Conservation (phyloP, 352 stramenopile species). For the Thalassiosira livingstoniorum region DNA sequence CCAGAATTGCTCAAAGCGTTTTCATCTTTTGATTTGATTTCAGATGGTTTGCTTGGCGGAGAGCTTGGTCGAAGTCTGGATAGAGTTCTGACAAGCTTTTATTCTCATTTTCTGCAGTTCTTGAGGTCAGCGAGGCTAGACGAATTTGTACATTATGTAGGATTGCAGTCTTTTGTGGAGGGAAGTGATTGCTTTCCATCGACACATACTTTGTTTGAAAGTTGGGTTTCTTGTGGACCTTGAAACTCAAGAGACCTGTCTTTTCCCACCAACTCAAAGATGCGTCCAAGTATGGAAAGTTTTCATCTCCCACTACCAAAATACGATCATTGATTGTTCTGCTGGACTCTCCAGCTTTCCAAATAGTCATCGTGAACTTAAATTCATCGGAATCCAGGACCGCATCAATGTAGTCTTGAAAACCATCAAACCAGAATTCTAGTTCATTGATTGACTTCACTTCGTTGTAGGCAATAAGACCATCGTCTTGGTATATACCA, state of each 20-base stretch:
- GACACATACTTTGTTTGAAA: background rate
- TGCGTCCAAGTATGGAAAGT: background rate
- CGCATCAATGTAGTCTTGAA: background rate
- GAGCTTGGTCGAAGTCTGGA: background rate
- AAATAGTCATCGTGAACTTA: background rate
- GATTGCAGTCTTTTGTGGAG: background rate
- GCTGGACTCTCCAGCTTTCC: too few species aligned
- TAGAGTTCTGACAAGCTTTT: background rate
- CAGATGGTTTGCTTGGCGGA: background rate
- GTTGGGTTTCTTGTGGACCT: background rate
- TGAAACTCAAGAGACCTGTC: background rate
- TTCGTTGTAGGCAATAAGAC: conserved; percentile 5
- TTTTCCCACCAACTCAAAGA: background rate
- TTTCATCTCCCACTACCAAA: background rate
- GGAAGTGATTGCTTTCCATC: background rate
- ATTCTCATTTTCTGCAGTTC: background rate
- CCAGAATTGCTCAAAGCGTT: background rate
- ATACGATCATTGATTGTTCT: background rate
- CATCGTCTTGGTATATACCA: conserved; percentile 24
- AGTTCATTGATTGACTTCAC: background rate
- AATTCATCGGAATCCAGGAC: background rate
- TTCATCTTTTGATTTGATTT: background rate
- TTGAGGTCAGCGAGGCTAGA: background rate
- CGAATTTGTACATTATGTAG: background rate
- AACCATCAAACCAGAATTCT: conserved; percentile 1